Conservation (phyloP, 768 basidiomycete genomes). For the Hygrocybe coccinea region DNA sequence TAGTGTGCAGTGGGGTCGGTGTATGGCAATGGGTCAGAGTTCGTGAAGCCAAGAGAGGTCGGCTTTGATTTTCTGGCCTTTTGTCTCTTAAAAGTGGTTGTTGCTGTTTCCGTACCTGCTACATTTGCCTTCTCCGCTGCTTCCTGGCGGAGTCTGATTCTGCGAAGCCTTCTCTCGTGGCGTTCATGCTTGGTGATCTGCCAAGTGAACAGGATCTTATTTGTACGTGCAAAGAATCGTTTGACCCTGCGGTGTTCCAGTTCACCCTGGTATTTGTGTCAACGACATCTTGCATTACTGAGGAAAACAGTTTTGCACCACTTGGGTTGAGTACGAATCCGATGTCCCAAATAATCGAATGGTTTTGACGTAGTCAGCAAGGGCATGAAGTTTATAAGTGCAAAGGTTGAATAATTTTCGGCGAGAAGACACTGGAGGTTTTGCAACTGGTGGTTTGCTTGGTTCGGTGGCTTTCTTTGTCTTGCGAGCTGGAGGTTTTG, state of each 20-base stretch:
- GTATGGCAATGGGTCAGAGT: not conserved
- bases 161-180: constrained; percentile 7
- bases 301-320: constrained; percentile 18
- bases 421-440: not conserved
- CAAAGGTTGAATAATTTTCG: constrained; percentile 16
- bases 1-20: constrained; percentile 3
- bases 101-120: not conserved
- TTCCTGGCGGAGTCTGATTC: constrained; percentile 6
- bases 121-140: constrained; percentile 14
- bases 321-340: constrained; percentile 30
- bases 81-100: constrained; percentile 1
- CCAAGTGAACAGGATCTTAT: constrained; percentile 32
- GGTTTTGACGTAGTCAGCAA: constrained; percentile 24
- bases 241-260: constrained; percentile 33
- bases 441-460: not conserved
- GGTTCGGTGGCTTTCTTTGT: not conserved
- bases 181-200: constrained; percentile 25
- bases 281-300: constrained; percentile 11
- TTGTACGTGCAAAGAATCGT: constrained; percentile 26
- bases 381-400: constrained; percentile 28
- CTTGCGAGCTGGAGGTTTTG: not conserved
- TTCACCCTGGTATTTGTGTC: constrained; percentile 34
- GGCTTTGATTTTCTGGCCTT: not conserved
- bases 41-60: not conserved
- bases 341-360: constrained; percentile 25